Conservation (phyloP, 2,329 filamentous ascomycete genomes). For the Paraphaeosphaeria minitans region DNA sequence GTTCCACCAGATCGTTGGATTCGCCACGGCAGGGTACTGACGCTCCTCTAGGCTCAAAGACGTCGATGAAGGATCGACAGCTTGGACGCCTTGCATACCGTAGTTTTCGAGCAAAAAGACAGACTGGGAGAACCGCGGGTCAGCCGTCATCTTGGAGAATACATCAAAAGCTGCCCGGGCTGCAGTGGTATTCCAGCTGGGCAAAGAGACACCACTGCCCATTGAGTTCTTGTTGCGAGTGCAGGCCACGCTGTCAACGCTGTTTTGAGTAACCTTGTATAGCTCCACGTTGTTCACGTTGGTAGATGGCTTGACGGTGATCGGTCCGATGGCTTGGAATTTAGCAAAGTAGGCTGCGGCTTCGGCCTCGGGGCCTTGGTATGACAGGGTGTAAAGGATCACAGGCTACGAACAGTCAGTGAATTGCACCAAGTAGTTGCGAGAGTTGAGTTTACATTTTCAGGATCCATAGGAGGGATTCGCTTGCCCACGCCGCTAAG, state of each 20-base stretch:
- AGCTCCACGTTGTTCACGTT: constrained; percentile 23
- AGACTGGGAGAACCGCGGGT: constrained; percentile 25
- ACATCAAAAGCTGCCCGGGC: constrained; percentile 23
- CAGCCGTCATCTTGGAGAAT: constrained; percentile 24
- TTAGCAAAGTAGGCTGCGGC: constrained; percentile 20
- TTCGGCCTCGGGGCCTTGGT: constrained; percentile 23
- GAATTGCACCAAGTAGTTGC: neutral
- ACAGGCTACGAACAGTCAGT: constrained; percentile 12
- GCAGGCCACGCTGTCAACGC: constrained; percentile 19
- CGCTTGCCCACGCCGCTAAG: constrained; percentile 18
- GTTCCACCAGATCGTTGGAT: constrained; percentile 23
- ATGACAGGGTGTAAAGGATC: constrained; percentile 24
- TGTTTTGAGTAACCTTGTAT: constrained; percentile 24
- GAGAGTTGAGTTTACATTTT: constrained; percentile 18
- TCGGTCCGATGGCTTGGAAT: constrained; percentile 24
- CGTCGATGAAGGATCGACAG: constrained; percentile 15
- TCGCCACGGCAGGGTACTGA: constrained; percentile 32
- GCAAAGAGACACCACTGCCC: constrained; percentile 23
- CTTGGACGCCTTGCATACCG: constrained; percentile 24
- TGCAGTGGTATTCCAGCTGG: constrained; percentile 22
- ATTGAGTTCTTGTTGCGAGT: constrained; percentile 17
- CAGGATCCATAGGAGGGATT: constrained; percentile 20
- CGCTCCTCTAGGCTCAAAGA: constrained; percentile 37
- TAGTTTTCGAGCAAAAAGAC: constrained; percentile 29
- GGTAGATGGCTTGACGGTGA: constrained; percentile 8